Conservation (phyloP, 371 early-diverging fungal genomes). For the Mortierella sp. region DNA sequence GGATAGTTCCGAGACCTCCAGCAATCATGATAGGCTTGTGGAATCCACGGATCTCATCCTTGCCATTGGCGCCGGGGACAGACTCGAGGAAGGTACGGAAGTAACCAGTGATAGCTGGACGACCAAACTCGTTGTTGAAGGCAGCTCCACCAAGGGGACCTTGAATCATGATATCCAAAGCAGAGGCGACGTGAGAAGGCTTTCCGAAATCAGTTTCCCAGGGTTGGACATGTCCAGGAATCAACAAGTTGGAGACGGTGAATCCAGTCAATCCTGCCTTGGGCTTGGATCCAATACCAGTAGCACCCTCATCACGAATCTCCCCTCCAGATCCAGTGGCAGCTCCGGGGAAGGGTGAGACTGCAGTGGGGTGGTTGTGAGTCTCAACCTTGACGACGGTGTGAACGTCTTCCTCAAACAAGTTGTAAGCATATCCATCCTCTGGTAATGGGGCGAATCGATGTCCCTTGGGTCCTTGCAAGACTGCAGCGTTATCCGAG, state of each 20-base stretch:
- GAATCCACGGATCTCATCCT: slow-evolving; percentile 87
- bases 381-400: slow-evolving; percentile 97
- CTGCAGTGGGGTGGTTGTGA: slow-evolving; percentile 98
- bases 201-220: slow-evolving; percentile 93
- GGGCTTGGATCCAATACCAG: slow-evolving; percentile 94
- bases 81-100: slow-evolving; percentile 94
- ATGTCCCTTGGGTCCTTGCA: slow-evolving; percentile 82
- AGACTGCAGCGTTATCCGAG: slow-evolving; percentile 97
- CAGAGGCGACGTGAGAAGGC: slow-evolving; percentile 91
- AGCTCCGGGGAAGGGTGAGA: slow-evolving; percentile 97
- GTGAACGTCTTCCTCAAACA: slow-evolving; percentile 76
- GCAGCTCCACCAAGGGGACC: slow-evolving; percentile 97
- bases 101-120: slow-evolving; percentile 95
- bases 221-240: slow-evolving; percentile 90
- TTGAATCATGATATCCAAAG: slow-evolving; percentile 96
- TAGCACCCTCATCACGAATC: slow-evolving; percentile 98
- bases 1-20: slow-evolving; percentile 95
- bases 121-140: slow-evolving; percentile 98
- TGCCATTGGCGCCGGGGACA: slow-evolving; percentile 65
- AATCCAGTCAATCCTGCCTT: slow-evolving; percentile 96
- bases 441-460: slow-evolving; percentile 75
- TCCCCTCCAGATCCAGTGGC: slow-evolving; percentile 96
- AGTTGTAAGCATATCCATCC: slow-evolving; percentile 62
- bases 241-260: slow-evolving; percentile 91
- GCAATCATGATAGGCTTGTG: slow-evolving; percentile 99